These are phyloP conservation scores for Peniophora sp. DNA, from an alignment of 1,284 basidiomycete species.

Conservation along the genomic window DNA sequence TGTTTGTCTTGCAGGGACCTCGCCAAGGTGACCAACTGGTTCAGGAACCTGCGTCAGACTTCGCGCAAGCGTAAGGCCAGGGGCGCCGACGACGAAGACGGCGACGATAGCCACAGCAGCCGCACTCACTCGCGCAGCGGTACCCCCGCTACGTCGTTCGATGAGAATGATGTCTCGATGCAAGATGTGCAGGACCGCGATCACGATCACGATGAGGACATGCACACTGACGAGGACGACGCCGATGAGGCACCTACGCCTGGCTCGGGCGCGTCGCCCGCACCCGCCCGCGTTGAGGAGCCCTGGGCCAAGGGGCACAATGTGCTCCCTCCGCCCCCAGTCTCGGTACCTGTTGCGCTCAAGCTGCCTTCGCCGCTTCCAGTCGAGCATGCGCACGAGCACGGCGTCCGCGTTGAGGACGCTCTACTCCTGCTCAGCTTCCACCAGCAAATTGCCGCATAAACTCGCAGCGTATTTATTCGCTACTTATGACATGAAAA, in stretches of 20 bases:
- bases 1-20: conserved; percentile 47
- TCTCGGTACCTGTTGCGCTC: not conserved
- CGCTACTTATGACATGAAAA: no score
- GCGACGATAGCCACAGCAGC: conserved; percentile 27
- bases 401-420: conserved; percentile 50
- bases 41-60: conserved; percentile 71
- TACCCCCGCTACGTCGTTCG: conserved; percentile 37
- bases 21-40: conserved; percentile 81
- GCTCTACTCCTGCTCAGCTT: conserved; percentile 63
- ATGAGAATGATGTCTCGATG: conserved; percentile 2
- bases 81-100: conserved; percentile 29
- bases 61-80: conserved; percentile 46
- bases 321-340: no score
- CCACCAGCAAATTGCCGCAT: conserved; percentile 55
- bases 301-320: no score
- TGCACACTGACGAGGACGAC: conserved; percentile 44
- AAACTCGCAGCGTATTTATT: conserved; percentile 11
- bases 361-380: conserved; percentile 6
- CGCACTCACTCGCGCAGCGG: conserved; percentile 38
- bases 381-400: conserved; percentile 14
- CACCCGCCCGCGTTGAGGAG: conserved; percentile 19
- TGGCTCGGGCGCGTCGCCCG: conserved; percentile 49
- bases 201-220: conserved; percentile 28
- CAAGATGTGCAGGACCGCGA: conserved; percentile 12
- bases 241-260: conserved; percentile 66